Percentiles rank a stretch among this genome's conserved stretches.
Conservation (phyloP, 2,329 filamentous ascomycete genomes). For the Rugonectria rugulosa region DNA sequence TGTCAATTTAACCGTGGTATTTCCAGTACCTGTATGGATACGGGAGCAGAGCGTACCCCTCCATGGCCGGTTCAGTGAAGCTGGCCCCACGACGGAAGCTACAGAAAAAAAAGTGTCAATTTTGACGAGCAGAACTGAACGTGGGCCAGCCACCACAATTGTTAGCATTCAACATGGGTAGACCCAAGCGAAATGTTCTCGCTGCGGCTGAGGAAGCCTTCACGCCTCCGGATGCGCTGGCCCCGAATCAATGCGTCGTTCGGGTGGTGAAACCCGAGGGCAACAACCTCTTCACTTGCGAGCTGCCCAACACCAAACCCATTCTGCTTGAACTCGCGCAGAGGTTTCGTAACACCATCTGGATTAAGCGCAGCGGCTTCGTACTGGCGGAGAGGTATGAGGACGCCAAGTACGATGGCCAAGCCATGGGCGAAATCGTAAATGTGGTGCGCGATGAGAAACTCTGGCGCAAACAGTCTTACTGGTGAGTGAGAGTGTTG, state of each 20-base stretch:
- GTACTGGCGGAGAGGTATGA: conserved; percentile 78
- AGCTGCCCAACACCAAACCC: conserved; percentile 70
- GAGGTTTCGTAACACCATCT: conserved; percentile 89
- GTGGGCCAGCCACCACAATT: neutral
- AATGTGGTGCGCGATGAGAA: conserved; percentile 94
- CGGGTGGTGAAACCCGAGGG: conserved; percentile 83
- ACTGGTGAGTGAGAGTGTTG: conserved; percentile 75
- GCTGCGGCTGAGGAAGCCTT: conserved; percentile 78
- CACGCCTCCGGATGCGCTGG: conserved; percentile 66
- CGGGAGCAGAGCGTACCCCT: too few species aligned
- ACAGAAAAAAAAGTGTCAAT: conserved; percentile 7
- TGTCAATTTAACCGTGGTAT: neutral
- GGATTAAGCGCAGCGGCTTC: conserved; percentile 89
- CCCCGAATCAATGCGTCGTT: conserved; percentile 72
- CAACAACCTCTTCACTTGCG: conserved; percentile 86
- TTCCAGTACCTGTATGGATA: neutral
- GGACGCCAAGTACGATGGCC: conserved; percentile 73
- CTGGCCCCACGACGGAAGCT: too few species aligned
- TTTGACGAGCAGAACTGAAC: neutral
- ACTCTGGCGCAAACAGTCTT: conserved; percentile 85
- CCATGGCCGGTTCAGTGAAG: too few species aligned
- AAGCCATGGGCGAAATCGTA: conserved; percentile 86
- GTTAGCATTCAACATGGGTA: conserved; percentile 41
- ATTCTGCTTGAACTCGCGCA: conserved; percentile 83
- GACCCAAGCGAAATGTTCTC: conserved; percentile 73